phyloP scores from a whole-genome alignment of 345 rosid genomes.

The Melaleuca quinquenervia region DNA sequence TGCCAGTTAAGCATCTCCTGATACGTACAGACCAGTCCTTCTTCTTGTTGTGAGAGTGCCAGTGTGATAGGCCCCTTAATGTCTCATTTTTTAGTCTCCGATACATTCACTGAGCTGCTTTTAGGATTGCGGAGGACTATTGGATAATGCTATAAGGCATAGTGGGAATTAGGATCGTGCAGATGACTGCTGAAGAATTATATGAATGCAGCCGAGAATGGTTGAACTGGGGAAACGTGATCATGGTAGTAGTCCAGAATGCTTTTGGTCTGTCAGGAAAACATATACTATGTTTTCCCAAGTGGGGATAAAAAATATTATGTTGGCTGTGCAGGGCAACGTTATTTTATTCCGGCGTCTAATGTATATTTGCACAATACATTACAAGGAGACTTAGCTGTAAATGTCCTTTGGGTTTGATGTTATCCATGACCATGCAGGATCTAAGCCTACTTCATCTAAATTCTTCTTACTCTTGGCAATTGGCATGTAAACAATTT shows the following conservation, averaged over 20 bases:
- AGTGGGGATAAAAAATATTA: background rate
- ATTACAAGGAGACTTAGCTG: background rate
- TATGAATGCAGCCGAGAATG: background rate
- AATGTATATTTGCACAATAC: background rate
- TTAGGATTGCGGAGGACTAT: background rate
- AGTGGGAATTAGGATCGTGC: background rate
- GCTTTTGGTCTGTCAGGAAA: background rate
- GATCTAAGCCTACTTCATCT: background rate
- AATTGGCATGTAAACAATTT: background rate
- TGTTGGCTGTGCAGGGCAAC: background rate
- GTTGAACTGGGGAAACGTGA: background rate
- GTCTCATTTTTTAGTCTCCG: background rate
- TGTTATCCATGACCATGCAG: background rate
- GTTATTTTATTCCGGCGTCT: background rate
- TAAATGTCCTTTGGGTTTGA: background rate
- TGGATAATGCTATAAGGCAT: background rate
- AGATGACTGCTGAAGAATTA: background rate
- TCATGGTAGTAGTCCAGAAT: background rate
- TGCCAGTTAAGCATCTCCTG: background rate
- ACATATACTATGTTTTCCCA: background rate
- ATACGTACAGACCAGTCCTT: background rate
- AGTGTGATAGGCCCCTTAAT: background rate
- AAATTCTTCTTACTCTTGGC: background rate
- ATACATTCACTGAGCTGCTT: background rate
- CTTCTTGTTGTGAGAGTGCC: background rate